Percentiles rank a stretch among this genome's conserved stretches.
Conservation (phyloP, 306 rosid genomes). For the Cucurbita ficifolia region DNA sequence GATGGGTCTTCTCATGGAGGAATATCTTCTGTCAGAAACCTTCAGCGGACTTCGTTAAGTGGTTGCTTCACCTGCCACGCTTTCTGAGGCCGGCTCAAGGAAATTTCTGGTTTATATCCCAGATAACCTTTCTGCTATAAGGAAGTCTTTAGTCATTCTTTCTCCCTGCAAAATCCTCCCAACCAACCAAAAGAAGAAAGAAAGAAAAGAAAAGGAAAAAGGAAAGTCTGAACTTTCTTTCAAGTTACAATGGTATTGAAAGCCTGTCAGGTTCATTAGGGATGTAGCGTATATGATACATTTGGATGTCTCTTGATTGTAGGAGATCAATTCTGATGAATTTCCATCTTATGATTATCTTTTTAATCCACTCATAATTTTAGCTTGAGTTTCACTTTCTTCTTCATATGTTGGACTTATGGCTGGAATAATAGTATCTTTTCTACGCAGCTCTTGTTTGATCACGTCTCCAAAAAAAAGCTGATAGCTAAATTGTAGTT, state of each 20-base stretch:
- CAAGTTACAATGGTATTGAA: not conserved
- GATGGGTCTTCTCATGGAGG: slow-evolving; percentile 33
- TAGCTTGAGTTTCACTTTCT: not conserved
- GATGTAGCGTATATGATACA: not conserved
- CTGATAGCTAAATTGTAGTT: too few species aligned
- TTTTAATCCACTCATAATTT: not conserved
- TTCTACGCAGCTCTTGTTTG: too few species aligned
- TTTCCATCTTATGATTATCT: not conserved
- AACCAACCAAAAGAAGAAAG: not conserved
- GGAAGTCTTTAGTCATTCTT: not conserved
- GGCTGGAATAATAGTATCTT: too few species aligned
- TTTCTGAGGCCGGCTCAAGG: slow-evolving; percentile 20
- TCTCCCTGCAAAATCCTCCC: not conserved
- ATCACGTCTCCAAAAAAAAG: too few species aligned
- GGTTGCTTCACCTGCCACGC: slow-evolving; percentile 86
- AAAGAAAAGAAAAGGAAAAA: not conserved
- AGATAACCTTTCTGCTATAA: not conserved
- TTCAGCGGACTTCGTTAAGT: slow-evolving; percentile 59
- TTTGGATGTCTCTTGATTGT: not conserved
- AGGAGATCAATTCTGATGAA: not conserved
- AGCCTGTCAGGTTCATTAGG: not conserved
- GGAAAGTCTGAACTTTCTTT: not conserved
- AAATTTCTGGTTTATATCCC: not conserved
- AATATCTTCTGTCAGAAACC: slow-evolving; percentile 32
- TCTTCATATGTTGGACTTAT: too few species aligned